Evolutionary conservation across 768 basidiomycete species (phyloP), one percentile per base, ranked within the genome.

Genomic region (Holtermanniella nyarrowii): DNA sequence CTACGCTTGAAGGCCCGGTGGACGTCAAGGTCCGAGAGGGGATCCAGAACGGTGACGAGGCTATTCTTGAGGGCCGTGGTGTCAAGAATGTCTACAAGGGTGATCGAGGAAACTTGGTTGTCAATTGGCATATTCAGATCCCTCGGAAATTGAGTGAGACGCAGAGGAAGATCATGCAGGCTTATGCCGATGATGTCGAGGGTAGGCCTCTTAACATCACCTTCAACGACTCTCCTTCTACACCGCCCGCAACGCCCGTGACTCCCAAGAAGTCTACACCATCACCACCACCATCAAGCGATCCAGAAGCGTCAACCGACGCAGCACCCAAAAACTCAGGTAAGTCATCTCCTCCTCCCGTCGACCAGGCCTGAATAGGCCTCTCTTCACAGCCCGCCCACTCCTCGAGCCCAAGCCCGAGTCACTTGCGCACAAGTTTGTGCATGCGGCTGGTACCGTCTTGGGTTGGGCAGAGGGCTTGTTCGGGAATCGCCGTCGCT

Each of bases 1-100:
- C 90, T 22, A 99, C 95, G 42, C 76, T 97, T 18, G 91, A 97
- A 55, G 88, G 91, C 22, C 88, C 95, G 42, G 89, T 96, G 1
- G 90, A 96, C 52, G 87, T 97, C 41, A 84, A 86, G 58, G 80
- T 99, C 40, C 88, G 90, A 50, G 77, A 78, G 20, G 93, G 95
- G 42, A 96, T 93, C 2, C 95, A 97, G 73, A 89, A 85, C 66
- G 91, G 91, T 16, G 89, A 96, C 74, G 90, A 97, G 71, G 91
- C 93, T 81, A 86, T 95, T 20, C 74, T 99, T 63, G 86, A 85
- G 74, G 82, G 83, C 39, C 81, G 86, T 48, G 95, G 95, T 25
- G 82, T 96, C 12, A 71, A 67, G 58, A 63, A 53, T 39, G 62
- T 71, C 0, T 68, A 63, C 46, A 56, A 60, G 7, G 48, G 53